Conservation (phyloP, 2,329 filamentous ascomycete species). For the Parascedosporium putredinis region DNA sequence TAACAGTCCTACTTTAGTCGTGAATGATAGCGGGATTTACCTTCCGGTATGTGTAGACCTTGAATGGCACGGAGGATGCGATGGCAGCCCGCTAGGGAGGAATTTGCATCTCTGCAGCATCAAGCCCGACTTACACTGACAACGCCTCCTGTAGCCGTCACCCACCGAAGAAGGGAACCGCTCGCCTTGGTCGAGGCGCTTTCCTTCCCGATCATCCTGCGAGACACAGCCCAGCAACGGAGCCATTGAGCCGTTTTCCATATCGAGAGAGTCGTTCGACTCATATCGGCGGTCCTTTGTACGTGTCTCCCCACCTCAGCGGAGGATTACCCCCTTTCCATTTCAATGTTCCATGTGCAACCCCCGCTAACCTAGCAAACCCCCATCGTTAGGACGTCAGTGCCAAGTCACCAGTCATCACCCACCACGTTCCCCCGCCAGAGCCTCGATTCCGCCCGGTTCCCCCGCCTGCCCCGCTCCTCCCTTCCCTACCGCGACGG, state of each 20-base stretch:
- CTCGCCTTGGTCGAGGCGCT: constrained; percentile 45
- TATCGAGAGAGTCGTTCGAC: constrained; percentile 93
- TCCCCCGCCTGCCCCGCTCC: constrained; percentile 51
- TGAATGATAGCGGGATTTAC: constrained; percentile 92
- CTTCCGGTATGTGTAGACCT: constrained; percentile 78
- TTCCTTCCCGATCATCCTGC: constrained; percentile 41
- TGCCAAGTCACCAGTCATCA: constrained; percentile 66
- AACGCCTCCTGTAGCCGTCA: constrained; percentile 58
- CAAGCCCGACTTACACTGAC: too few species aligned
- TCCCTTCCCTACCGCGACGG: constrained; percentile 47
- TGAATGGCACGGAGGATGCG: too few species aligned
- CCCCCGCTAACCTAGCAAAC: background rate
- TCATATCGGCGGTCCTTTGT: constrained; percentile 95
- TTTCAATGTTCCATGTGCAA: too few species aligned
- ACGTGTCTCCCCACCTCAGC: constrained; percentile 28
- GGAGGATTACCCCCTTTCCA: too few species aligned
- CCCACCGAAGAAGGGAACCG: constrained; percentile 70
- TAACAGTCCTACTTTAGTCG: too few species aligned
- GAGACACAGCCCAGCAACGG: constrained; percentile 53
- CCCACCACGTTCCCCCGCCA: constrained; percentile 54
- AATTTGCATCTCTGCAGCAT: too few species aligned
- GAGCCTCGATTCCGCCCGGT: constrained; percentile 67
- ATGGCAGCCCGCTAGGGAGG: too few species aligned
- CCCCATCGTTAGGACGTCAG: constrained; percentile 63
- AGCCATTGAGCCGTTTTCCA: constrained; percentile 88